Base-by-base conservation (phyloP, 1,284 basidiomycete species). In the Ceratobasidium sp. region DNA sequence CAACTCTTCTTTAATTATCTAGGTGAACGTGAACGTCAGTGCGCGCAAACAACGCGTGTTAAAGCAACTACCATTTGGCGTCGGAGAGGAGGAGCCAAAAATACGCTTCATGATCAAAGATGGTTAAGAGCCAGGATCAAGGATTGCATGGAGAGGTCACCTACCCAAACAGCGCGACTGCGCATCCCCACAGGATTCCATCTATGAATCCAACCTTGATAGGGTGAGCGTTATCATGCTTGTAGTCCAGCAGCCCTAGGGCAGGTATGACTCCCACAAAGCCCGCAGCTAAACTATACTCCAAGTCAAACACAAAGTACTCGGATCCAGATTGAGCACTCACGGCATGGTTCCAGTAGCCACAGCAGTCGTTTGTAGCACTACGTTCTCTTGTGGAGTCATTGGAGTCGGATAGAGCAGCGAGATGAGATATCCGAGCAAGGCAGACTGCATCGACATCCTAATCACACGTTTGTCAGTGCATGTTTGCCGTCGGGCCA, bases 261-360 rank as follows among this genome's bases (percentile, higher is more conserved):
- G 96, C 96, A 0, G 96, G 96, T 25, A 98, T 84, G 71, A 98
- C 96, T 20, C 96, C 96, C 10, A 98, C 94, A 73, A 98, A 91
- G 0, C 96, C 95, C 3, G 95, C 95, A 6, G 94, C 93, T 22
- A 98, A 83, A 12, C 62, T 65, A n/a, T 42, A 42, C 8, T 22
- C 62, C 22, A 0, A 82, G 82, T 0, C 83, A 83, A 0, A 31
- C 8, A 17, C n/a, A n/a, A n/a, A n/a, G n/a, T n/a, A n/a, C n/a
- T n/a, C n/a, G n/a, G n/a, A n/a, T n/a, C n/a, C n/a, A n/a, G 27
- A 25, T 7, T 25, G 49, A 13, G n/a, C 27, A 43, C 62, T 65
- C 50, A 65, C 62, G 82, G 74, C 71, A 85, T 84, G 1, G 89
- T 91, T 50, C 90, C 91, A 10, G 93, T 96, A 3, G 96, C 94